phyloP scores from a whole-genome alignment of 23 red algal species.

The Cyanidioschyzon merolae region DNA sequence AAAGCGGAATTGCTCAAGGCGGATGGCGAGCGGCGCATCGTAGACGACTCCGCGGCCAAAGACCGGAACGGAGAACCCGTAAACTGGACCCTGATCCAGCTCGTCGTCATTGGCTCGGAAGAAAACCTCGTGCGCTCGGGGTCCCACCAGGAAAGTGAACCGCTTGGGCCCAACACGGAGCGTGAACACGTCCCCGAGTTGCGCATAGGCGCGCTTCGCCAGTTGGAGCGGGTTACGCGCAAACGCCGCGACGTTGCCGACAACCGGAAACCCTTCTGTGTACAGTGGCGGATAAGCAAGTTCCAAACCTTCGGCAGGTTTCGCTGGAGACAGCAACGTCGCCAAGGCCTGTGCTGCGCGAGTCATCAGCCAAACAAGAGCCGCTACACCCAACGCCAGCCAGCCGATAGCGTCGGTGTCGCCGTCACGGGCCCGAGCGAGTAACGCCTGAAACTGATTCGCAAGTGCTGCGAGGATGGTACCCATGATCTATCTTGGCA shows the following conservation, averaged over 20 bases:
- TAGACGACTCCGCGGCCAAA: constrained; percentile 96
- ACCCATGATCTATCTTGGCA: too few relatives aligned
- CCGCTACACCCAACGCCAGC: background rate
- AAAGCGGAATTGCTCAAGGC: constrained; percentile 81
- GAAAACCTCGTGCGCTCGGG: constrained; percentile 61
- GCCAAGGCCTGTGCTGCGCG: background rate
- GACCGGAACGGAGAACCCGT: constrained; percentile 78
- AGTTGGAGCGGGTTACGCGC: constrained; percentile 58
- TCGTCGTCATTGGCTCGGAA: constrained; percentile 81
- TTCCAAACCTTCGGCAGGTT: background rate
- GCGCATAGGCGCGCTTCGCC: constrained; percentile 53
- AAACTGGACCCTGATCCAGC: constrained; percentile 87
- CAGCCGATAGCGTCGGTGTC: background rate
- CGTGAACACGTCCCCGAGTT: constrained; percentile 79
- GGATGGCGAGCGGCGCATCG: constrained; percentile 68
- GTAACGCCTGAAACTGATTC: too few relatives aligned
- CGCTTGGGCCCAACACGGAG: constrained; percentile 53
- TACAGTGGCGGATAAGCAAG: constrained; percentile 51
- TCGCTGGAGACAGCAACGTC: background rate
- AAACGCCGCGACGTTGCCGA: constrained; percentile 75
- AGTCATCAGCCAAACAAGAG: background rate
- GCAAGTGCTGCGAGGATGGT: too few relatives aligned
- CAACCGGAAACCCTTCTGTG: constrained; percentile 52
- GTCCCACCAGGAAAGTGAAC: constrained; percentile 81
- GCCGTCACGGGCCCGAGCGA: background rate